phyloP scores from a whole-genome alignment of 78 protist species.

The Dictyostelium brefeldianum region DNA sequence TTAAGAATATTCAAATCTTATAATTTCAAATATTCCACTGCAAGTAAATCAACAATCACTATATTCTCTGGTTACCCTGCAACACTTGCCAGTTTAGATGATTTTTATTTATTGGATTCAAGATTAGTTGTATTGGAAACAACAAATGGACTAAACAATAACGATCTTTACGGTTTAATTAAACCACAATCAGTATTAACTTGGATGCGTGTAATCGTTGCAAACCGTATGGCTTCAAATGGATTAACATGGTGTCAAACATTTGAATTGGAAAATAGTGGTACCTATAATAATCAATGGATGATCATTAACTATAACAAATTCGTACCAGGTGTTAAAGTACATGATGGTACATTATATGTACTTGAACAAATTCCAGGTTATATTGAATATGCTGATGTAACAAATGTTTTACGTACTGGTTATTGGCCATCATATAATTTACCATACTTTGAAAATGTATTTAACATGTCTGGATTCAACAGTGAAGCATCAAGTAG shows the following conservation, averaged over 20 bases:
- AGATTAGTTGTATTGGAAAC: slow-evolving; percentile 73
- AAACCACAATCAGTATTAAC: slow-evolving; percentile 57
- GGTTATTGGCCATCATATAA: slow-evolving; percentile 92
- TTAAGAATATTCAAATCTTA: slow-evolving; percentile 39
- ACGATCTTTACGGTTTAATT: slow-evolving; percentile 48
- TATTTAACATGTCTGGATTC: slow-evolving; percentile 87
- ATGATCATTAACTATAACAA: slow-evolving; percentile 83
- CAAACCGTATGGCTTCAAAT: slow-evolving; percentile 63
- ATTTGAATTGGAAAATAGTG: slow-evolving; percentile 64
- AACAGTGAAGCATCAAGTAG: slow-evolving; percentile 1
- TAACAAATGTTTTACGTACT: slow-evolving; percentile 56
- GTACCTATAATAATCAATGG: slow-evolving; percentile 92
- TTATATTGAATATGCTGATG: slow-evolving; percentile 44
- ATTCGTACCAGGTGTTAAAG: slow-evolving; percentile 79
- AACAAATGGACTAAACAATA: slow-evolving; percentile 73
- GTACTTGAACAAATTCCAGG: slow-evolving; percentile 95
- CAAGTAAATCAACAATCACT: slow-evolving; percentile 22
- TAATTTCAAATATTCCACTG: slow-evolving; percentile 14
- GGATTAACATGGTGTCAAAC: slow-evolving; percentile 56
- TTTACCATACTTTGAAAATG: slow-evolving; percentile 84
- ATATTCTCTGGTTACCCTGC: slow-evolving; percentile 38
- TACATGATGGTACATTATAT: slow-evolving; percentile 78
- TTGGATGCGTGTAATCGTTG: slow-evolving; percentile 86
- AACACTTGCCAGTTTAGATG: slow-evolving; percentile 31
- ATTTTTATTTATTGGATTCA: slow-evolving; percentile 35